Base-by-base conservation (phyloP, 129 eudicot genomes). In the Rutidosis leptorrhynchoides region DNA sequence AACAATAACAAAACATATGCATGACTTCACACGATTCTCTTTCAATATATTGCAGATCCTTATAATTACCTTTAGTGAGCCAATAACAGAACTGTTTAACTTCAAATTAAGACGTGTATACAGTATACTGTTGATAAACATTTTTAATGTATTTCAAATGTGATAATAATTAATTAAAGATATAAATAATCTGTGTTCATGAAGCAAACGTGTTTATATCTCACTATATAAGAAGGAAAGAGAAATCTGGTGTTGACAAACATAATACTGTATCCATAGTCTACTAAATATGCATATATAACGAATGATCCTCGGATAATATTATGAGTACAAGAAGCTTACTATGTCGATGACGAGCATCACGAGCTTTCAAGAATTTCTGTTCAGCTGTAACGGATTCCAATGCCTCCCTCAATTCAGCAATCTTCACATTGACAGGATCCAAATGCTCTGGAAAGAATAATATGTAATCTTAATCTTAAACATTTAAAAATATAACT, bases 341-440 rank as follows among this genome's bases (percentile, higher is more conserved):
- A 93, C 99, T 93, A 63, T 79, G 96, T 61, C 99, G 99, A 73
- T 93, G 96, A 19, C 96, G 95, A 72, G 83, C 23, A 80, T 89
- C 99, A 66, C 99, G 93, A 20, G 99, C 93, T 81, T 79, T 93
- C 83, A 93, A 87, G 79, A 78, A 93, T 79, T 81, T 89, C 80
- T 93, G 99, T 78, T 93, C 99, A 17, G 86, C 84, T 29, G 96
- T 89, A 58, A 93, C 93, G 58, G 95, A 84, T 73, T 93, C 96
- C 76, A 93, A 72, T 60, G 96, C 90, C 83, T 93, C 99, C 78
- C 95, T 86, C 64, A 93, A 77, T 79, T 93, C 90, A 72, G 99
- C 96, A 76, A 93, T 93, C 74, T 86, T 93, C 64, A 89, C 99
- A 81, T 89, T 93, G 61, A 93, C 80, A 4, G 99, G 99, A 81